phyloP scores from a whole-genome alignment of 176 grass and related monocot genomes.

The Oryza glumipatula region DNA sequence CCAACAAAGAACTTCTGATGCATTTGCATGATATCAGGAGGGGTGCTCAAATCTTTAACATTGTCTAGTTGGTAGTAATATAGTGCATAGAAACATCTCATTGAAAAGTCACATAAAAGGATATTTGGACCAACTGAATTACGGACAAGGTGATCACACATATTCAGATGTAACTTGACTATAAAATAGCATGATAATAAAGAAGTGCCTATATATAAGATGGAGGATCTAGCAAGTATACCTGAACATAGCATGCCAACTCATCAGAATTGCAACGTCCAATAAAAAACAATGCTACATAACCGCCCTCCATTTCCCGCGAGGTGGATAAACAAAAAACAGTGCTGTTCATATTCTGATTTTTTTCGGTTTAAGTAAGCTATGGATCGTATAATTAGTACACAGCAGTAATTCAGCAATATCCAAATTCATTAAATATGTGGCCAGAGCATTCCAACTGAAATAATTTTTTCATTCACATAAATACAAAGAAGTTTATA shows the following conservation, averaged over 20 bases:
- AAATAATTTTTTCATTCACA: constrained; percentile 19
- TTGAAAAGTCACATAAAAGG: neutral
- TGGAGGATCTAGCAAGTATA: neutral
- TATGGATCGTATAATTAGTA: neutral
- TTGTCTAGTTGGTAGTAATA: neutral
- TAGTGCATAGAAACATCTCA: neutral
- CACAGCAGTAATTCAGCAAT: constrained; percentile 14
- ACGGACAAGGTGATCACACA: neutral
- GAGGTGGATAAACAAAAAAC: constrained; percentile 12
- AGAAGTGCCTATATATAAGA: neutral
- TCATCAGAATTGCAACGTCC: neutral
- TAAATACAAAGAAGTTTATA: constrained; percentile 48
- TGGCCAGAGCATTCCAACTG: constrained; percentile 1
- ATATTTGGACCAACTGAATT: neutral
- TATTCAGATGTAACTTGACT: neutral
- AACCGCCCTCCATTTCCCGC: too few species aligned
- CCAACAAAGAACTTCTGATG: constrained; percentile 8
- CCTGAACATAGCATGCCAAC: neutral
- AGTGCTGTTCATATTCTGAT: neutral
- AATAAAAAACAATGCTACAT: neutral
- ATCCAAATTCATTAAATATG: constrained; percentile 11
- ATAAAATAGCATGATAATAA: constrained; percentile 3
- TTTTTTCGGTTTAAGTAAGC: neutral
- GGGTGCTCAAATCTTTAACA: neutral
- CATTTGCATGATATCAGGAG: constrained; percentile 13